Evolutionary conservation across 306 rosid genomes (phyloP).

Genomic region (Dicorynia guianensis): DNA sequence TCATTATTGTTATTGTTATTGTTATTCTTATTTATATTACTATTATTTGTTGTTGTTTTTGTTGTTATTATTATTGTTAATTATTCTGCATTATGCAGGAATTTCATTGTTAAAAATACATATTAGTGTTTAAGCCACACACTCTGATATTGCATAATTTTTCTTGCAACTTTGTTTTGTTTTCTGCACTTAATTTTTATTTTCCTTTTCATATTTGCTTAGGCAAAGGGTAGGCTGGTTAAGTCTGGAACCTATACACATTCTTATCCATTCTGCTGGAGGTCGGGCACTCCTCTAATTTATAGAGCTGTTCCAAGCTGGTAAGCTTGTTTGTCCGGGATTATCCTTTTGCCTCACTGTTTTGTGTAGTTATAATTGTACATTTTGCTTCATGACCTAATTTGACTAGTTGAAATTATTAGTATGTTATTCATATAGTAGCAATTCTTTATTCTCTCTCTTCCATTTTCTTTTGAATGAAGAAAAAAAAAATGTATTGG

Average conservation of each 20-base stretch:
- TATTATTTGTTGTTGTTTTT: too few species aligned
- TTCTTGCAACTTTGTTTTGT: conserved; percentile 12
- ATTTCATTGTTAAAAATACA: too few species aligned
- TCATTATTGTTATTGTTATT: too few species aligned
- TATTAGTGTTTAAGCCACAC: too few species aligned
- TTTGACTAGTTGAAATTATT: conserved; percentile 20
- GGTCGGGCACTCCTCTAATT: conserved; percentile 94
- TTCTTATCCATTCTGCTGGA: conserved; percentile 92
- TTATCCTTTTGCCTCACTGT: conserved; percentile 23
- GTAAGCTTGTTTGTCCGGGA: conserved; percentile 52
- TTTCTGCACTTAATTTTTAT: conserved; percentile 16
- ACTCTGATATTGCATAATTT: not conserved
- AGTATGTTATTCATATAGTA: conserved; percentile 11
- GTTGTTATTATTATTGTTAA: too few species aligned
- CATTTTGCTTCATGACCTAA: conserved; percentile 16
- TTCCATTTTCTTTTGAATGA: not conserved
- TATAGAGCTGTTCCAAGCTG: conserved; percentile 98
- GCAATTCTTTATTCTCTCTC: conserved; percentile 11
- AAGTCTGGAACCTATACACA: conserved; percentile 80
- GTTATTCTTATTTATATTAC: too few species aligned
- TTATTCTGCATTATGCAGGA: too few species aligned
- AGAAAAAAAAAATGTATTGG: not conserved
- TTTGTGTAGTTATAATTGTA: conserved; percentile 33
- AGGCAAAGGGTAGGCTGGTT: conserved; percentile 89
- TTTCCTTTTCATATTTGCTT: conserved; percentile 42